Evolutionary conservation across 1,284 basidiomycete genomes (phyloP).

Genomic region (Neotropicomus parvogracilis): DNA sequence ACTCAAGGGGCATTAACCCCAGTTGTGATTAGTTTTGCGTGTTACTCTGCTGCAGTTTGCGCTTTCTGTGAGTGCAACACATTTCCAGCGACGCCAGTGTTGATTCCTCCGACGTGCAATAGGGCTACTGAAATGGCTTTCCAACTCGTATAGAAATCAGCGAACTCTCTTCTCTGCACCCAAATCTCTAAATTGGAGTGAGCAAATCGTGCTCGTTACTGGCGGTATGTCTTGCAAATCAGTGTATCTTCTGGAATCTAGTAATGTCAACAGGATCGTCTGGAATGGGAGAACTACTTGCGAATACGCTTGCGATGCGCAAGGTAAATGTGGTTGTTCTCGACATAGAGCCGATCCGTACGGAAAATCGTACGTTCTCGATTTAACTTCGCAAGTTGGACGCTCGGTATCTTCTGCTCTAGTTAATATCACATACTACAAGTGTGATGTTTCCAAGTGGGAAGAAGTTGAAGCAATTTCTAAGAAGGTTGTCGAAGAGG

Average conservation of each 20-base stretch:
- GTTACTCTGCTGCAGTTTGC: conserved; percentile 56
- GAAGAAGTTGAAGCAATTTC: conserved; percentile 74
- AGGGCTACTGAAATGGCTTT: conserved; percentile 72
- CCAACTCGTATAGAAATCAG: conserved; percentile 71
- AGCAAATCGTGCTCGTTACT: conserved; percentile 85
- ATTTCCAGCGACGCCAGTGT: neutral
- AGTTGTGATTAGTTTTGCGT: conserved; percentile 46
- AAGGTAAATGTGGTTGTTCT: conserved; percentile 84
- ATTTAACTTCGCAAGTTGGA: neutral
- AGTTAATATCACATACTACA: conserved; percentile 81
- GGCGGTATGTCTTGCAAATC: conserved; percentile 56
- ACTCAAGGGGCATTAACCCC: conserved; percentile 51
- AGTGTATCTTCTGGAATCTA: neutral
- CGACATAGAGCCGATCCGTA: conserved; percentile 72
- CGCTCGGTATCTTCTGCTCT: conserved; percentile 3
- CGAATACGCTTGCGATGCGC: conserved; percentile 76
- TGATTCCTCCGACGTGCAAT: conserved; percentile 6
- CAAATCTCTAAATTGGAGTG: conserved; percentile 68
- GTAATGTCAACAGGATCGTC: conserved; percentile 60
- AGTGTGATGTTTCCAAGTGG: conserved; percentile 88
- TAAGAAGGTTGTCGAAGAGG: conserved; percentile 71
- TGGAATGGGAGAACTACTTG: conserved; percentile 84
- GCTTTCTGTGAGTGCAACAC: conserved; percentile 55
- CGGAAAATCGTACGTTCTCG: conserved; percentile 62
- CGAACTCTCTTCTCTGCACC: conserved; percentile 59